A percentile compares a stretch with the other conserved stretches of the same genome.
Evolutionary conservation across 2,329 filamentous ascomycete species (phyloP).

Genomic region (Xylariomycetidae sp.): DNA sequence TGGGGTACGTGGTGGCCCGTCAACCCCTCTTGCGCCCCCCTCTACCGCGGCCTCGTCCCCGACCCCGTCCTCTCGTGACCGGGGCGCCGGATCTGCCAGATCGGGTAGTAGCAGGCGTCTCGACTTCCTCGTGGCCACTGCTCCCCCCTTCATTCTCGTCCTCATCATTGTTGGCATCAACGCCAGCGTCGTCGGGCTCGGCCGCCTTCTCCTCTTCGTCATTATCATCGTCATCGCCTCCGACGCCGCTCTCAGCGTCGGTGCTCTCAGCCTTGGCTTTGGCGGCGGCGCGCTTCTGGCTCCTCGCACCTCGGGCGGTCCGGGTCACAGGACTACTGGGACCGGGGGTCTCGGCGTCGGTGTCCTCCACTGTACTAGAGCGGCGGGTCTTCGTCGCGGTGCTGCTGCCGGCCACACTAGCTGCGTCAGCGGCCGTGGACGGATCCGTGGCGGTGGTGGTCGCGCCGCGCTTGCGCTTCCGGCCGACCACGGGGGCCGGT

Average conservation of each 20-base stretch:
- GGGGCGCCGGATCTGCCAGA: constrained; percentile 11
- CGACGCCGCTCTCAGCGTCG: constrained; percentile 12
- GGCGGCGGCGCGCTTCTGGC: constrained; percentile 39
- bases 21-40: constrained; percentile 19
- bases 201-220: constrained; percentile 13
- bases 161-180: constrained; percentile 11
- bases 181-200: constrained; percentile 11
- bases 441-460: too few species aligned
- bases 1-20: too few species aligned
- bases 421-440: constrained; percentile 32
- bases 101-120: constrained; percentile 16
- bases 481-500: constrained; percentile 17
- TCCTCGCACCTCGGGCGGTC: constrained; percentile 37
- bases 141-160: constrained; percentile 11
- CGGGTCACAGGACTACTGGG: constrained; percentile 35
- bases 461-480: constrained; percentile 42
- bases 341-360: constrained; percentile 42
- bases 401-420: constrained; percentile 44
- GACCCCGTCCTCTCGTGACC: constrained; percentile 15
- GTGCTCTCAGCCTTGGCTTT: constrained; percentile 33
- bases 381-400: constrained; percentile 38
- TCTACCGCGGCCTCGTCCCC: constrained; percentile 21
- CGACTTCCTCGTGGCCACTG: constrained; percentile 13
- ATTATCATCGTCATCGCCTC: constrained; percentile 16
- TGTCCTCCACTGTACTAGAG: constrained; percentile 49